Conservation (phyloP, 2,329 filamentous ascomycete species). For the Aschersonia sp. region DNA sequence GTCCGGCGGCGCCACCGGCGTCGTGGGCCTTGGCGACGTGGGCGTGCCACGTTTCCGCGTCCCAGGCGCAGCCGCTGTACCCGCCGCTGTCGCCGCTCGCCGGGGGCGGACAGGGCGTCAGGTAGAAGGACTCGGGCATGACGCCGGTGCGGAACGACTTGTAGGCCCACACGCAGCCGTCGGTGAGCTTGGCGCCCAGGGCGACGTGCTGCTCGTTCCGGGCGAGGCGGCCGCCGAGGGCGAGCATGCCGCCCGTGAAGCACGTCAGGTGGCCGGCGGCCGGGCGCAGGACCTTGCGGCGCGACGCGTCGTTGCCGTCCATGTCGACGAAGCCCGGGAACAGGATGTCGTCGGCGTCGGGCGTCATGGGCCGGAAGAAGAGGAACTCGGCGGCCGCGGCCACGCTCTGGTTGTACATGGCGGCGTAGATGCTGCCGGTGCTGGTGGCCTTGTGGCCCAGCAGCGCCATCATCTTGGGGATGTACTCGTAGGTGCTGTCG, state of each 20-base stretch:
- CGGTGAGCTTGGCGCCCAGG: constrained; percentile 46
- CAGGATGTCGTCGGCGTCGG: constrained; percentile 45
- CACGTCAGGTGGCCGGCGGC: constrained; percentile 13
- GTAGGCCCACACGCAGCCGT: constrained; percentile 59
- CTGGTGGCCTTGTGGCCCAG: constrained; percentile 39
- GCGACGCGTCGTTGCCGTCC: constrained; percentile 28
- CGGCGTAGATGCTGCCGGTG: constrained; percentile 34
- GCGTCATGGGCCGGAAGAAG: constrained; percentile 56
- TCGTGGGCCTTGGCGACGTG: constrained; percentile 10
- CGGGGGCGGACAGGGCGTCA: constrained; percentile 22
- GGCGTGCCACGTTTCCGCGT: constrained; percentile 19
- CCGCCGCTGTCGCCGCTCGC: too few species aligned
- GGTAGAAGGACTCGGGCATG: constrained; percentile 36
- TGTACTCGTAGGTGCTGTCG: constrained; percentile 45
- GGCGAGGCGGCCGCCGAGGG: constrained; percentile 49
- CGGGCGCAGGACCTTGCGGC: background rate
- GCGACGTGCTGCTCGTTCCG: constrained; percentile 44
- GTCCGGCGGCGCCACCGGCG: constrained; percentile 12
- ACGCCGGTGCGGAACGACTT: constrained; percentile 41
- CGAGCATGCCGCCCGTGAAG: constrained; percentile 59
- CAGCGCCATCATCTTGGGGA: constrained; percentile 48
- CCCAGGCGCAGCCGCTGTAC: constrained; percentile 17
- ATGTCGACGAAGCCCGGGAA: constrained; percentile 31
- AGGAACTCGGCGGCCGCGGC: constrained; percentile 45
- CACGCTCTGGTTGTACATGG: constrained; percentile 48